Evolutionary conservation across 345 rosid species (phyloP).

Genomic region (Laguncularia racemosa): DNA sequence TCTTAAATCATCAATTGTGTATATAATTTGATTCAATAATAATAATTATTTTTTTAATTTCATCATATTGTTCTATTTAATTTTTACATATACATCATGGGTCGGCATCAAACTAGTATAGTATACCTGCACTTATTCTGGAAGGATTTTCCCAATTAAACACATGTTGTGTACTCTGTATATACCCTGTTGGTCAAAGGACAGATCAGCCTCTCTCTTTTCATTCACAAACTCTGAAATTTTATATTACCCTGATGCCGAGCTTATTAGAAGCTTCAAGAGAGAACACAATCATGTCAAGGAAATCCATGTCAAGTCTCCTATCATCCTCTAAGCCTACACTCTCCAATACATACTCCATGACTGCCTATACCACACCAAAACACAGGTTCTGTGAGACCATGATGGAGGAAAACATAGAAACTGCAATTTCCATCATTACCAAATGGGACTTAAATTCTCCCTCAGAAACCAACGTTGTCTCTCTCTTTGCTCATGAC

Average conservation of each 20-base stretch:
- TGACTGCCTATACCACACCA: slow-evolving; percentile 6
- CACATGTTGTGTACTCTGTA: too few relatives aligned
- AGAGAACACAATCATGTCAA: slow-evolving; percentile 4
- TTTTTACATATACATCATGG: too few relatives aligned
- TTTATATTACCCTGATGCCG: background rate
- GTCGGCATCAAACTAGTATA: too few relatives aligned
- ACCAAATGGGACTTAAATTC: slow-evolving; percentile 46
- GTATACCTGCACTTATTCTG: too few relatives aligned
- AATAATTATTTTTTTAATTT: too few relatives aligned
- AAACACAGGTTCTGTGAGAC: slow-evolving; percentile 25
- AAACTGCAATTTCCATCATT: slow-evolving; percentile 42
- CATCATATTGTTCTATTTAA: too few relatives aligned
- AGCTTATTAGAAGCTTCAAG: background rate
- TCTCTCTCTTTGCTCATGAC: slow-evolving; percentile 28
- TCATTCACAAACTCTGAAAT: too few relatives aligned
- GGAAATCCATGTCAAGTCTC: slow-evolving; percentile 9
- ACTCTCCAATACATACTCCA: slow-evolving; percentile 12
- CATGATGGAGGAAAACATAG: slow-evolving; percentile 42
- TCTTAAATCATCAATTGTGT: too few relatives aligned
- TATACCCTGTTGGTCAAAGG: too few relatives aligned
- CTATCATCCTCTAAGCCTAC: slow-evolving; percentile 7
- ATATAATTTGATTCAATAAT: too few relatives aligned
- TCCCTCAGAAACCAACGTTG: slow-evolving; percentile 19
- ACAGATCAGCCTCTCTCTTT: too few relatives aligned
- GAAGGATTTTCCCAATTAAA: too few relatives aligned